These are phyloP conservation scores for Tagetes erecta DNA, from an alignment of 129 eudicot genomes.

Conservation along the genomic window DNA sequence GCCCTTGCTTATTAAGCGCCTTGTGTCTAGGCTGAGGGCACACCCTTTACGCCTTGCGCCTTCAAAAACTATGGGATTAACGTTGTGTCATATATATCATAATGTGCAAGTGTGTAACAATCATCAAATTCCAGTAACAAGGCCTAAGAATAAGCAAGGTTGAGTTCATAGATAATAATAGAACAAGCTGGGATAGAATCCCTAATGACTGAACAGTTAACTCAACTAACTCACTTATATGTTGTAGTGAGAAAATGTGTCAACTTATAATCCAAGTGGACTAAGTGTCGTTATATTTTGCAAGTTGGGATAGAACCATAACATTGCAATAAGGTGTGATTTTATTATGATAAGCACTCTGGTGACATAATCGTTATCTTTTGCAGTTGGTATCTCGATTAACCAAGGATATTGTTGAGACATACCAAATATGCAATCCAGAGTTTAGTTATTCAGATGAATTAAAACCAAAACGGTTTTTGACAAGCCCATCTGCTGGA, in stretches of 20 bases:
- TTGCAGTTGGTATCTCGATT: slow-evolving; percentile 85
- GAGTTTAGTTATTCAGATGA: slow-evolving; percentile 71
- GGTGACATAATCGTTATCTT: slow-evolving; percentile 23
- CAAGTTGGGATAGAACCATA: background rate
- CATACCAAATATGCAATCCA: slow-evolving; percentile 84
- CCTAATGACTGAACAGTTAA: no score
- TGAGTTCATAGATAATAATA: no score
- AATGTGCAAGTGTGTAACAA: background rate
- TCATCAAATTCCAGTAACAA: background rate
- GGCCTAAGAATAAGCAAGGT: background rate
- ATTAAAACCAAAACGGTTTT: slow-evolving; percentile 74
- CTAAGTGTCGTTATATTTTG: background rate
- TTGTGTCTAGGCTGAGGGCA: no score
- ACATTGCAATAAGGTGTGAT: background rate
- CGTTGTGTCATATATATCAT: no score
- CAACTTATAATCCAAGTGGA: background rate
- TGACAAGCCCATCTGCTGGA: slow-evolving; percentile 90
- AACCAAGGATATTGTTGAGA: slow-evolving; percentile 86
- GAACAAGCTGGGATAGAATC: no score
- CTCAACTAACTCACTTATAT: no score
- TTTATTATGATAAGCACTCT: background rate
- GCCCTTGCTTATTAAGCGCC: no score
- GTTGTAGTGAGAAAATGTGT: no score
- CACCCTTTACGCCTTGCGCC: no score
- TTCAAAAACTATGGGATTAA: no score